phyloP scores from a whole-genome alignment of 2,329 filamentous ascomycete genomes.

The Cytospora paraplurivora region DNA sequence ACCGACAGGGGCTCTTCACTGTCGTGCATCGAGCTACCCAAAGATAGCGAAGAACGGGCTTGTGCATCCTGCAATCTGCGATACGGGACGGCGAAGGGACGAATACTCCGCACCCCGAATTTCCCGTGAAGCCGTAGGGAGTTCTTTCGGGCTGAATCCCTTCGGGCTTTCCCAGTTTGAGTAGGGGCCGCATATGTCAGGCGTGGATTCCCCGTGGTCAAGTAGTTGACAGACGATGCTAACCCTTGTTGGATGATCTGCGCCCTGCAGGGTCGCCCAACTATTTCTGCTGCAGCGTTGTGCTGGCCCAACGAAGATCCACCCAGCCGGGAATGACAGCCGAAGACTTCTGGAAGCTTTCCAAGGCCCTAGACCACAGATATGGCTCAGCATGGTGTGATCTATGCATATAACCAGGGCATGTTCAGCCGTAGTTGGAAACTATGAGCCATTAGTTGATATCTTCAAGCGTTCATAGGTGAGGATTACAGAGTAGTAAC shows the following conservation, averaged over 20 bases:
- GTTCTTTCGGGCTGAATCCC: constrained; percentile 14
- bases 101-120: constrained; percentile 17
- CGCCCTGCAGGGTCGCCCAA: constrained; percentile 26
- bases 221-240: constrained; percentile 15
- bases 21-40: constrained; percentile 20
- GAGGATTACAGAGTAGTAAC: not conserved
- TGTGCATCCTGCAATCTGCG: constrained; percentile 24
- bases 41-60: constrained; percentile 11
- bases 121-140: constrained; percentile 16
- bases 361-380: constrained; percentile 9
- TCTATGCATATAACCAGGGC: constrained; percentile 7
- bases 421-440: not conserved
- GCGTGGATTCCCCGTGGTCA: constrained; percentile 20
- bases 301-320: constrained; percentile 26
- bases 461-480: not conserved
- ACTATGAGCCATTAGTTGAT: constrained; percentile 24
- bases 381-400: constrained; percentile 1
- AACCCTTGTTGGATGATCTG: constrained; percentile 21
- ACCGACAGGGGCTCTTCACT: constrained; percentile 13
- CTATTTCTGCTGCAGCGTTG: constrained; percentile 24
- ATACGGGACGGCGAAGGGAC: constrained; percentile 23
- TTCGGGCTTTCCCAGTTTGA: constrained; percentile 17
- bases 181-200: constrained; percentile 22
- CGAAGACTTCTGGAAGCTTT: constrained; percentile 26
- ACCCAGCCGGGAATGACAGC: constrained; percentile 18